phyloP scores from a whole-genome alignment of 106 monocot species.

The Dendrobium huoshanense region DNA sequence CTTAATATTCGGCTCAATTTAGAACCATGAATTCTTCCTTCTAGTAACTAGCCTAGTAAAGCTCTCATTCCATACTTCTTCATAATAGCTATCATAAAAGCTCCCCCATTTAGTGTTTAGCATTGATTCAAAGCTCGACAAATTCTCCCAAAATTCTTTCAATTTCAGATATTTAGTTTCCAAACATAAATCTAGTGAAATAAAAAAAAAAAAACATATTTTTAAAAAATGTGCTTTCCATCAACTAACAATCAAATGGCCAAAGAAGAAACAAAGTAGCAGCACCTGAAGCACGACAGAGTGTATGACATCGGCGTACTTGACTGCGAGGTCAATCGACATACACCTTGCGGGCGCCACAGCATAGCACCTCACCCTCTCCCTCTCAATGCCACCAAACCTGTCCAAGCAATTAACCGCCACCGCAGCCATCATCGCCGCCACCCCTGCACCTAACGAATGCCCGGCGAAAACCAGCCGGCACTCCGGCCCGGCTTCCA shows the following conservation, averaged over 20 bases:
- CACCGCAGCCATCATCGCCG: conserved; percentile 36
- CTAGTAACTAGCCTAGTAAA: too few relatives aligned
- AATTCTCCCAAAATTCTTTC: too few relatives aligned
- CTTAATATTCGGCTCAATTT: too few relatives aligned
- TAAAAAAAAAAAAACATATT: too few relatives aligned
- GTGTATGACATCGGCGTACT: conserved; percentile 63
- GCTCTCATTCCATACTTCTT: too few relatives aligned
- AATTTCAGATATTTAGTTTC: too few relatives aligned
- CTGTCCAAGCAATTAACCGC: conserved; percentile 38
- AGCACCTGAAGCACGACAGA: conserved; percentile 59
- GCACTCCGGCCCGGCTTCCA: conserved; percentile 21
- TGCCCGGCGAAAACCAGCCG: conserved; percentile 47
- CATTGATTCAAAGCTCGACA: too few relatives aligned
- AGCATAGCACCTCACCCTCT: conserved; percentile 45
- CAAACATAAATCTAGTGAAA: too few relatives aligned
- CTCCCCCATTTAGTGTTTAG: too few relatives aligned
- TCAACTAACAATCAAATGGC: not conserved
- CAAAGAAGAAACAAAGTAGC: not conserved
- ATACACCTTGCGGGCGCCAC: conserved; percentile 67
- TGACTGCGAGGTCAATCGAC: conserved; percentile 61
- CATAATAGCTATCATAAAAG: too few relatives aligned
- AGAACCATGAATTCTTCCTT: too few relatives aligned
- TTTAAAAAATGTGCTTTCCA: too few relatives aligned
- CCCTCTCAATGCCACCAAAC: conserved; percentile 37
- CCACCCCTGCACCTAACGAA: conserved; percentile 55